phyloP scores from a whole-genome alignment of 495 filamentous ascomycete genomes.

The Penicillium waksmanii region DNA sequence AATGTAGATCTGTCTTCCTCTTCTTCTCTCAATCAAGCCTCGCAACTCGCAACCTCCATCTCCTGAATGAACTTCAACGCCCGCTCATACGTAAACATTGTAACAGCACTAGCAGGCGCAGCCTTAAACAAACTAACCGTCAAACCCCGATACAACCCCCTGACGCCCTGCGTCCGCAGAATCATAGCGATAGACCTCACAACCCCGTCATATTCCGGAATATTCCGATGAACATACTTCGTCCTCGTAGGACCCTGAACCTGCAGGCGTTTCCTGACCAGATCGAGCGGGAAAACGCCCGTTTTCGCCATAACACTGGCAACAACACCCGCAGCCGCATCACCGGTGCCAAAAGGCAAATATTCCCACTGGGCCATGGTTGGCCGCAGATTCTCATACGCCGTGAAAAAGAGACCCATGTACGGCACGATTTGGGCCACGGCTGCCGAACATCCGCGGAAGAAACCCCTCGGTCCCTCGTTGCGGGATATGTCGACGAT shows the following conservation, averaged over 20 bases:
- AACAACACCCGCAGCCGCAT: conserved; percentile 78
- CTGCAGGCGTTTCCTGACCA: conserved; percentile 90
- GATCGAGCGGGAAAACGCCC: conserved; percentile 88
- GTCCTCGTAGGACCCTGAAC: conserved; percentile 87
- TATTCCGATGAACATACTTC: conserved; percentile 82
- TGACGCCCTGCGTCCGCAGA: conserved; percentile 68
- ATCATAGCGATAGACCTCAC: conserved; percentile 66
- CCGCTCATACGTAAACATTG: conserved; percentile 97
- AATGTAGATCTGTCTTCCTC: background rate
- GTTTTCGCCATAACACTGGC: conserved; percentile 85
- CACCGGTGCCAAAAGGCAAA: conserved; percentile 73
- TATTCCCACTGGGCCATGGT: conserved; percentile 51
- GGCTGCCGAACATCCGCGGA: conserved; percentile 78
- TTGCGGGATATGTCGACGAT: conserved; percentile 70
- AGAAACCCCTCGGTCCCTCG: conserved; percentile 81
- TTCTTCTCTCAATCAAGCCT: too few species aligned
- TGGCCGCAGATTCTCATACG: conserved; percentile 74
- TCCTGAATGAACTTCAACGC: conserved; percentile 61
- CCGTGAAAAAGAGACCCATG: conserved; percentile 94
- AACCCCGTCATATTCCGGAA: conserved; percentile 80
- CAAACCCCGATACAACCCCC: conserved; percentile 86
- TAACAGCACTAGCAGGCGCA: conserved; percentile 91
- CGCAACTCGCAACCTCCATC: conserved; percentile 35
- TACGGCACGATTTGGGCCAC: conserved; percentile 88
- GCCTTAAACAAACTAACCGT: conserved; percentile 91